Base-by-base conservation (phyloP, 1,139 yeast species). In the Lodderomyces orthopsilosis region DNA sequence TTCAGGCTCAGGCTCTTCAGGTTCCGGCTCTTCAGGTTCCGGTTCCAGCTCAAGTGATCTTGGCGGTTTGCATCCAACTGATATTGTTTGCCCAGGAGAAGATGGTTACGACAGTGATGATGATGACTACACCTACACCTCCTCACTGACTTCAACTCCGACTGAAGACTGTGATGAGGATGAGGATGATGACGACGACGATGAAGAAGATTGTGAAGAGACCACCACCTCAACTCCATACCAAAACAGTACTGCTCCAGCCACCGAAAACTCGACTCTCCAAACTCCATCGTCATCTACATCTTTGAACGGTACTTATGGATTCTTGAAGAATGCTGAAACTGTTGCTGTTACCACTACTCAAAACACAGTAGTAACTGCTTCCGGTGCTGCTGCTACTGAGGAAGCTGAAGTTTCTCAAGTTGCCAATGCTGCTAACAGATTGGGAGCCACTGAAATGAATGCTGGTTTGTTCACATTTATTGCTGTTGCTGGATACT, bases 171-270 rank as follows among this genome's bases (percentile, higher is more conserved):
- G 32, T 23, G 28, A 21, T 9, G 18, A 14, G 10, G 13, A 47
- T 36, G 58, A 50, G 14, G 56, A 51, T 35, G 60, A 49, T 34
- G 49, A 46, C 19, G 37, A 46, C 41, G 45, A 44, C 17, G 51
- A 49, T 23, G 58, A 50, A 13, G 54, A 40, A 6, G 44, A 46
- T 13, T 46, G 44, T 24, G 42, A 38, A 21, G 47, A 35, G 9
- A 43, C 37, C 4, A 34, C 42, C 5, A 26, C 32, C 4, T 13
- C 32, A 5, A 13, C 32, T 27, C 17, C 17, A 15, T 15, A 30
- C 12, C 34, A 28, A 22, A 33, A 33, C n/a, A 24, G 33, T 12
- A 35, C 38, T 5, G 17, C 38, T 6, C 7, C 37, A 22, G 18
- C 42, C 12, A 19, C 30, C 18, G 23, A 28, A 15, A 19, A 18